phyloP scores from a whole-genome alignment of 352 stramenopile species.

The Pythium dissimile region DNA sequence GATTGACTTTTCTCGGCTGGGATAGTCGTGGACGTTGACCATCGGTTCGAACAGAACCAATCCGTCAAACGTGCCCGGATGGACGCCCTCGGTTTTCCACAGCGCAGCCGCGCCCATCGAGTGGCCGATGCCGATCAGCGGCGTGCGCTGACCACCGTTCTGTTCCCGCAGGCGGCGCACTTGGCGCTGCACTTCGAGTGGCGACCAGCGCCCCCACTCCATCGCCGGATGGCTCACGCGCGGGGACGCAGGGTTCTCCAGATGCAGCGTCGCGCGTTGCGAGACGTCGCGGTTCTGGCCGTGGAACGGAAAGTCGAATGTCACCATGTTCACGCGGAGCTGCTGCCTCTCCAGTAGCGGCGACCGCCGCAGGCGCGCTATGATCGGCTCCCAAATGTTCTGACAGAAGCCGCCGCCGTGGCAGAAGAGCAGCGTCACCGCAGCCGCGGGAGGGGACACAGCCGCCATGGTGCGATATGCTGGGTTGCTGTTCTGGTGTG shows the following conservation, averaged over 20 bases:
- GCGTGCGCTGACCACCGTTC: not conserved
- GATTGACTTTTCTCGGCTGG: not conserved
- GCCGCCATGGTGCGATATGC: not conserved
- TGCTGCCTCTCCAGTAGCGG: constrained; percentile 21
- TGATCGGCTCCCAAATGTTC: constrained; percentile 42
- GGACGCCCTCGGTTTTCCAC: constrained; percentile 25
- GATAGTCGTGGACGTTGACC: constrained; percentile 20
- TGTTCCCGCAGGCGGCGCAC: constrained; percentile 8
- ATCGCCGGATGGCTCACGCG: constrained; percentile 39
- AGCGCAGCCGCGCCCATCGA: constrained; percentile 38
- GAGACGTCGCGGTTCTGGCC: constrained; percentile 36
- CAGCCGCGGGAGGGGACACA: not conserved
- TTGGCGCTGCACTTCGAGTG: constrained; percentile 19
- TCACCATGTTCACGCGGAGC: constrained; percentile 12
- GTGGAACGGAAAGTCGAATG: constrained; percentile 42
- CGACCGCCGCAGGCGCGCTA: constrained; percentile 30
- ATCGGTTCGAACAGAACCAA: constrained; percentile 47
- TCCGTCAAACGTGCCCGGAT: constrained; percentile 37
- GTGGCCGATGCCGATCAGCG: constrained; percentile 53
- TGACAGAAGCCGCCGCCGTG: constrained; percentile 49
- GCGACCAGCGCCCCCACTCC: constrained; percentile 14
- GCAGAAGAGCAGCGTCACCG: constrained; percentile 30
- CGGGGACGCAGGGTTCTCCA: constrained; percentile 15
- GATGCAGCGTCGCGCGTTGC: constrained; percentile 22
- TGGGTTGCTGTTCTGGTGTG: too few species aligned